Conservation (phyloP, 176 grass and related monocot species). For the Phragmites australis region DNA sequence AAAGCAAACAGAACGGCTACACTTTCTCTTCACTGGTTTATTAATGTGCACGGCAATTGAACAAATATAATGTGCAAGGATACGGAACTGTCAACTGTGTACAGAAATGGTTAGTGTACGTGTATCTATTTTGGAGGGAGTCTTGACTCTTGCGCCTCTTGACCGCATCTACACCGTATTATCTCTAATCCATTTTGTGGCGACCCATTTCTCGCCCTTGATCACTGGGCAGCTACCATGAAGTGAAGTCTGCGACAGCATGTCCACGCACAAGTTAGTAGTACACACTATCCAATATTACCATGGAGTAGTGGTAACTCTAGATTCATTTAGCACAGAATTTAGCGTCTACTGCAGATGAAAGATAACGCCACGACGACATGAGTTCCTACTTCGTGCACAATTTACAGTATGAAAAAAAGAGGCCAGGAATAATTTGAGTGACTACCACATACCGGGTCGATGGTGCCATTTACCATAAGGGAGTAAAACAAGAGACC, state of each 20-base stretch:
- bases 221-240: slow-evolving; percentile 91
- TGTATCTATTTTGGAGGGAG: slow-evolving; percentile 39
- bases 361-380: not conserved
- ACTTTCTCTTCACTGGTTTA: slow-evolving; percentile 12
- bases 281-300: not conserved
- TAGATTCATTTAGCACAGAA: not conserved
- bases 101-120: slow-evolving; percentile 42
- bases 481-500: slow-evolving; percentile 98
- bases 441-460: slow-evolving; percentile 56
- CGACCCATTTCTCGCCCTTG: slow-evolving; percentile 96
- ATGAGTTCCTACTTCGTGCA: not conserved
- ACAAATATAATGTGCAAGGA: slow-evolving; percentile 41
- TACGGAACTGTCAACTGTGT: not conserved
- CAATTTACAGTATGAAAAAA: not conserved
- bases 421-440: not conserved
- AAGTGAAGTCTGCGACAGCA: slow-evolving; percentile 64
- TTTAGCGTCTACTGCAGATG: not conserved
- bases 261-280: not conserved
- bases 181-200: slow-evolving; percentile 94
- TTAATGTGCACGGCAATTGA: slow-evolving; percentile 23
- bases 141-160: not conserved
- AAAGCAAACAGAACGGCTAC: not conserved
- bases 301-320: not conserved
- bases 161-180: slow-evolving; percentile 36
- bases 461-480: slow-evolving; percentile 86